Conservation (phyloP, 257 asterid species). For the Orobanche coerulescens region DNA sequence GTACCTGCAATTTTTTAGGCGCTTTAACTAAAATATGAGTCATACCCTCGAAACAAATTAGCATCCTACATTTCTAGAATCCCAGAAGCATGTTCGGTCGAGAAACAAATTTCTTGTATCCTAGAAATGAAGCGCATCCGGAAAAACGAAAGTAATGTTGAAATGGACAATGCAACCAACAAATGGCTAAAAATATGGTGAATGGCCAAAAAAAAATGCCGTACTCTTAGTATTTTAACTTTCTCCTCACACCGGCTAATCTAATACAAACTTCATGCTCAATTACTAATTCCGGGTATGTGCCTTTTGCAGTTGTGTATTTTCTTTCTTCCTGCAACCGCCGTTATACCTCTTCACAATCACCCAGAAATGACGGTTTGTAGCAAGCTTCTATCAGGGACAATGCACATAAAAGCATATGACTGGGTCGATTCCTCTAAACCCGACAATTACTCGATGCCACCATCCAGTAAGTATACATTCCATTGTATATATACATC, state of each 20-base stretch:
- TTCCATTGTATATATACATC: background rate
- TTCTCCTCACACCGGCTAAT: background rate
- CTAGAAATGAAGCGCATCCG: no score
- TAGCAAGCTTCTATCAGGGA: slow-evolving; percentile 76
- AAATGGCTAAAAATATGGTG: no score
- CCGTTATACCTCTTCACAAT: slow-evolving; percentile 85
- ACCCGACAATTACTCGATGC: slow-evolving; percentile 2
- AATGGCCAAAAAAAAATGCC: no score
- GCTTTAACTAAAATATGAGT: no score
- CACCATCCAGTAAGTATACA: slow-evolving; percentile 36
- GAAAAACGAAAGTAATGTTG: no score
- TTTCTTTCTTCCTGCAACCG: slow-evolving; percentile 59
- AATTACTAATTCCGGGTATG: background rate
- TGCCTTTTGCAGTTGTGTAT: slow-evolving; percentile 51
- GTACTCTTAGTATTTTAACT: no score
- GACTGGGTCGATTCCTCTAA: slow-evolving; percentile 48
- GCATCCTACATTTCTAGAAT: no score
- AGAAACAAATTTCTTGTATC: no score
- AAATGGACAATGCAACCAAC: no score
- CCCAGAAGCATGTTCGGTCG: no score
- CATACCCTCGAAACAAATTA: no score
- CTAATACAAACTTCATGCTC: background rate
- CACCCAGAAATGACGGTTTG: slow-evolving; percentile 91
- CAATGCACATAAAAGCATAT: slow-evolving; percentile 75
- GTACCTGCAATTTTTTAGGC: no score